Evolutionary conservation across 2,329 filamentous ascomycete species (phyloP).

Genomic region (Domatiomyces globalis): DNA sequence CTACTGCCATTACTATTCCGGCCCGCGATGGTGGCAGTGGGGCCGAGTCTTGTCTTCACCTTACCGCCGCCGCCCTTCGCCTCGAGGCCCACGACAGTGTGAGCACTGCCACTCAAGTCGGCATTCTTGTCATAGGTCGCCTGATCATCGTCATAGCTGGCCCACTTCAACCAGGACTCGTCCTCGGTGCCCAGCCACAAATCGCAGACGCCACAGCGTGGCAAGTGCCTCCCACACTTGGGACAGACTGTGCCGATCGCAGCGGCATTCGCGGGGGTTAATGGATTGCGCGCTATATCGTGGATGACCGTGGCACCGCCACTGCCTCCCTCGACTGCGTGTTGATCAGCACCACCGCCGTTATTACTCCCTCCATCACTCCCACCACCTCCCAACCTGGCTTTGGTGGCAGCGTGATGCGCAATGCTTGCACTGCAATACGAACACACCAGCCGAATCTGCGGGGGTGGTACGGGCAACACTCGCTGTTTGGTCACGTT

Average conservation of each 20-base stretch:
- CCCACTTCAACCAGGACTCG: constrained; percentile 27
- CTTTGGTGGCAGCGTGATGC: constrained; percentile 25
- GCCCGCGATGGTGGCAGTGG: constrained; percentile 17
- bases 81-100: constrained; percentile 12
- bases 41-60: constrained; percentile 4
- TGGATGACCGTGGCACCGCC: constrained; percentile 15
- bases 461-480: constrained; percentile 36
- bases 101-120: constrained; percentile 10
- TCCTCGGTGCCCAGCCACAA: constrained; percentile 48
- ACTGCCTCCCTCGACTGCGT: constrained; percentile 20
- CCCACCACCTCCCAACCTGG: constrained; percentile 14
- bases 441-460: constrained; percentile 44
- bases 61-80: constrained; percentile 15
- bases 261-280: constrained; percentile 17
- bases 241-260: constrained; percentile 41
- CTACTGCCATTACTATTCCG: constrained; percentile 17
- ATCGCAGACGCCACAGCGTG: constrained; percentile 48
- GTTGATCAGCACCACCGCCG: background rate
- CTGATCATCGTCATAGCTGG: constrained; percentile 4
- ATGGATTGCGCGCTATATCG: constrained; percentile 10
- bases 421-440: constrained; percentile 47
- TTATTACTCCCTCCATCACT: background rate
- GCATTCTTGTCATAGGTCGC: background rate
- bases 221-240: constrained; percentile 48
- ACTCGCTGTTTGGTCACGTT: constrained; percentile 36